Base-by-base conservation (phyloP, 1,284 basidiomycete species). In the Hemileccinum hortonii region DNA sequence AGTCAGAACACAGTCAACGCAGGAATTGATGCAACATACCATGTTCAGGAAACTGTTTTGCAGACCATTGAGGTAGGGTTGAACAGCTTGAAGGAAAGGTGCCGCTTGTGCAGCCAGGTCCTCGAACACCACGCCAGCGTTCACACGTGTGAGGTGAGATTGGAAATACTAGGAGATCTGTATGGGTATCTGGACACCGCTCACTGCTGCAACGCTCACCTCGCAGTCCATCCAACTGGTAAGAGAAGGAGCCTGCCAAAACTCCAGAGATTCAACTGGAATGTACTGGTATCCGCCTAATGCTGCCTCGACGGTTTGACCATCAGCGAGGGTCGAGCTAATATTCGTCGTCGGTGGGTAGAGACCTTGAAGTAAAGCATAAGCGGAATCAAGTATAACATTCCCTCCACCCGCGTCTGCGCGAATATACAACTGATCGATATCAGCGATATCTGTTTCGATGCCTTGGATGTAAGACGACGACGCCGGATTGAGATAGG, bases 281-380 rank as follows among this genome's bases (percentile, higher is more conserved):
- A 67, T 18, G 47, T 67, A 70, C 40, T 80, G 78, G 55, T 83
- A 84, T 1, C 82, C 82, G 14, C 70, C 69, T 7, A 81, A 64
- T 0, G 79, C 79, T n/a, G 75, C 73, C 0, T 72, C 61, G n/a
- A 83, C 69, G 14, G 40, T 70, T 21, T 75, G 65, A 11, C 81
- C 79, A 54, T 81, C 75, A 1, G 78, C 81, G 15, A 82, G 70
- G 3, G 64, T 70, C 30, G 66, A 73, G 26, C 60, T 72, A 24
- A 64, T 64, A 4, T 57, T 41, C 15, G 60, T 51, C 3, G 73
- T 74, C 0, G 73, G 66, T 1, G 78, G 77, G 64, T 72, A 81
- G 37, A 78, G 55, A 38, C 77, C 79, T 58, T 81, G 80, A 21
- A 73, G 54, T 4, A 70, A 45, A 21, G 64, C 66, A 53, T 69